Conservation (phyloP, 768 basidiomycete species). For the Leccinum subtestaceum region DNA sequence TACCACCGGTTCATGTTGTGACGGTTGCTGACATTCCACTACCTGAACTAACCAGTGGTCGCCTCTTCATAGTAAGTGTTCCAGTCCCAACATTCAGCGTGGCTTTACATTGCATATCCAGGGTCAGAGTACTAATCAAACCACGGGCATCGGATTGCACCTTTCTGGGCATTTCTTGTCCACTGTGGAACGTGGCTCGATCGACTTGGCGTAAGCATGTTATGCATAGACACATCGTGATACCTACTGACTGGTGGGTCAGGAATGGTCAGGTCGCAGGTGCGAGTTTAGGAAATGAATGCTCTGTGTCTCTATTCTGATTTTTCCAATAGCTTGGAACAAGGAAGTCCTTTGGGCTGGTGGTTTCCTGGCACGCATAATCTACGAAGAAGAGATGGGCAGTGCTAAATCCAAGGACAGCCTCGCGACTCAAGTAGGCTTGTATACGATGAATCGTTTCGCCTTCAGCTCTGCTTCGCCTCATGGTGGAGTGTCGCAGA, state of each 20-base stretch:
- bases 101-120: constrained; percentile 22
- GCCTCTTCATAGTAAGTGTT: constrained; percentile 13
- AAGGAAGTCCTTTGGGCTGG: constrained; percentile 80
- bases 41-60: constrained; percentile 4
- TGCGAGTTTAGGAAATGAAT: constrained; percentile 32
- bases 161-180: constrained; percentile 85
- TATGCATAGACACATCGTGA: neutral
- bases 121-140: constrained; percentile 90
- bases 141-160: constrained; percentile 70
- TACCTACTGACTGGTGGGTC: neutral
- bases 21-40: neutral
- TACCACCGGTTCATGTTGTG: neutral
- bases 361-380: constrained; percentile 74
- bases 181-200: constrained; percentile 90
- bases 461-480: constrained; percentile 40
- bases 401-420: neutral
- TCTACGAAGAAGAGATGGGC: constrained; percentile 81
- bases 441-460: constrained; percentile 84
- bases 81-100: neutral
- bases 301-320: neutral
- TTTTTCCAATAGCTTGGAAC: constrained; percentile 68
- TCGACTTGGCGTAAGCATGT: constrained; percentile 72
- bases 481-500: constrained; percentile 30
- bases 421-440: constrained; percentile 30
- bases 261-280: constrained; percentile 85